A percentile compares a stretch with the other conserved stretches of the same genome.
Conservation (phyloP, 2,329 filamentous ascomycete species). For the Diaporthe humulicola region DNA sequence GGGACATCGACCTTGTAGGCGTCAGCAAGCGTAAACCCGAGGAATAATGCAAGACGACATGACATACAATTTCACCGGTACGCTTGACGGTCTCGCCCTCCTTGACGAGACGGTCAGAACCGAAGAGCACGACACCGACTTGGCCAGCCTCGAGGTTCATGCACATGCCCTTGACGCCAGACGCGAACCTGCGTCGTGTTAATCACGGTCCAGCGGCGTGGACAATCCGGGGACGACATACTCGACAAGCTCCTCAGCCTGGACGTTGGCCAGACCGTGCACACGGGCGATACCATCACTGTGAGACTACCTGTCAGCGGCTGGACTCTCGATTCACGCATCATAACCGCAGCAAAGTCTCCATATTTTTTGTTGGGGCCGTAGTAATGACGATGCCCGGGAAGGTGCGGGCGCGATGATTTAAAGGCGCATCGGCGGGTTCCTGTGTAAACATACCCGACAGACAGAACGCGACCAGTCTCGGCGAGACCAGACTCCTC, state of each 20-base stretch:
- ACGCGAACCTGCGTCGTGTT: slow-evolving; percentile 82
- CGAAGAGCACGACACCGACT: slow-evolving; percentile 99
- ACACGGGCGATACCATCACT: slow-evolving; percentile 99
- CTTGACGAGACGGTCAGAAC: slow-evolving; percentile 99
- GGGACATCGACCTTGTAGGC: slow-evolving; percentile 89
- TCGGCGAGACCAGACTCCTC: slow-evolving; percentile 97
- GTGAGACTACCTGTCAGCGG: slow-evolving; percentile 50
- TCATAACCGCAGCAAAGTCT: not conserved
- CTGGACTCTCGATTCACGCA: not conserved
- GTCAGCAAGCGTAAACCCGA: slow-evolving; percentile 44
- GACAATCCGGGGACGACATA: slow-evolving; percentile 67
- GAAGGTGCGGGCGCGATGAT: not conserved
- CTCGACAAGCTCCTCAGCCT: slow-evolving; percentile 99
- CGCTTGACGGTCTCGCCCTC: slow-evolving; percentile 99
- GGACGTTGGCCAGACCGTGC: slow-evolving; percentile 99
- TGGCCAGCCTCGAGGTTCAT: slow-evolving; percentile 99
- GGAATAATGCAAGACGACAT: not conserved
- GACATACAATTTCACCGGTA: slow-evolving; percentile 97
- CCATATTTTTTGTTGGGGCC: not conserved
- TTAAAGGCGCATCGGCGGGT: not conserved
- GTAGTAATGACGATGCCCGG: slow-evolving; percentile 23
- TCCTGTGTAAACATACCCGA: slow-evolving; percentile 81
- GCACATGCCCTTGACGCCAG: slow-evolving; percentile 99
- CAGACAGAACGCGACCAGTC: slow-evolving; percentile 98
- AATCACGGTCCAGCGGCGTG: slow-evolving; percentile 37